phyloP scores from a whole-genome alignment of 139 green algal species.

The Ostreobium quekettii region DNA sequence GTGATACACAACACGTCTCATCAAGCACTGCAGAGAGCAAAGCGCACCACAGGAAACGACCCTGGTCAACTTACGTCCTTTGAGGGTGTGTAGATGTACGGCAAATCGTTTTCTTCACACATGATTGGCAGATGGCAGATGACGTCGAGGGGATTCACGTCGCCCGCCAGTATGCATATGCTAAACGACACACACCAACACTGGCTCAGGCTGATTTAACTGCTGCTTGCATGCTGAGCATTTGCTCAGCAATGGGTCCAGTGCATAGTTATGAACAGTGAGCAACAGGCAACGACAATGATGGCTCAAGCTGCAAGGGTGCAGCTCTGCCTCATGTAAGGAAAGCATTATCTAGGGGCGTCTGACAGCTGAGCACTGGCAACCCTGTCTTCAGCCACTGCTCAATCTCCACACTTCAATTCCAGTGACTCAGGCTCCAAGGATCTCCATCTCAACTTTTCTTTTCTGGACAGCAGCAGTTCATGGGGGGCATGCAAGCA shows the following conservation, averaged over 20 bases:
- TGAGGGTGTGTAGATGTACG: slow-evolving; percentile 94
- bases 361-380: too few relatives aligned
- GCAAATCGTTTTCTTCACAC: slow-evolving; percentile 88
- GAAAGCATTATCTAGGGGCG: too few relatives aligned
- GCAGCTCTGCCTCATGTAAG: too few relatives aligned
- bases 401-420: too few relatives aligned
- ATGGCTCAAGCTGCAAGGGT: neutral
- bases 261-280: neutral
- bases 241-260: neutral
- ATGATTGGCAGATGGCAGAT: slow-evolving; percentile 93
- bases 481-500: too few relatives aligned
- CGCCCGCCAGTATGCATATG: slow-evolving; percentile 87
- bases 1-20: neutral
- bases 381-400: too few relatives aligned
- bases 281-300: neutral
- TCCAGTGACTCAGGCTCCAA: too few relatives aligned
- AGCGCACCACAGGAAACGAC: too few relatives aligned
- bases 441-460: too few relatives aligned
- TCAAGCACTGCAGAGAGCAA: neutral
- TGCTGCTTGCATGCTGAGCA: neutral
- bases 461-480: too few relatives aligned
- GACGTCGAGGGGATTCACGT: slow-evolving; percentile 97
- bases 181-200: slow-evolving; percentile 36
- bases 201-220: neutral
- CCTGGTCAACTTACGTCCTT: slow-evolving; percentile 65